Evolutionary conservation across 306 rosid genomes (phyloP).

Genomic region (Cicer bijugum): DNA sequence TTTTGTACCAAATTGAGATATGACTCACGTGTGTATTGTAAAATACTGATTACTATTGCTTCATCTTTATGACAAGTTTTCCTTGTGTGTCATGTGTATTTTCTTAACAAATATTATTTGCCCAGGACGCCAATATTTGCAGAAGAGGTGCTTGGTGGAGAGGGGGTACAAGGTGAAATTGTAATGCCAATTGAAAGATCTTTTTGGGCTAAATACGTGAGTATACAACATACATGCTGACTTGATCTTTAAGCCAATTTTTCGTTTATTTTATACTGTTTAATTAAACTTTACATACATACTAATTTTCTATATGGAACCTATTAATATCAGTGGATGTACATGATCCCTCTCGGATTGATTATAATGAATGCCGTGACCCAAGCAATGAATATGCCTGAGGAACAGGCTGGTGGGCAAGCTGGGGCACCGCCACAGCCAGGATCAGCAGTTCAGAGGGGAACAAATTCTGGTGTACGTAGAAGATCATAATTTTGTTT

Average conservation of each 20-base stretch:
- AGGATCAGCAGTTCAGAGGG: conserved; percentile 62
- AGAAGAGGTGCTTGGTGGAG: conserved; percentile 78
- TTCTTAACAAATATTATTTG: conserved; percentile 36
- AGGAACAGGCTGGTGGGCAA: conserved; percentile 78
- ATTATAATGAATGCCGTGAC: conserved; percentile 91
- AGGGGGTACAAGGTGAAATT: conserved; percentile 73
- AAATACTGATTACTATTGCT: conserved; percentile 3
- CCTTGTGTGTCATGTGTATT: conserved; percentile 6
- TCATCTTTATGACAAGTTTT: conserved; percentile 23
- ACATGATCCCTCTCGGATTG: conserved; percentile 90
- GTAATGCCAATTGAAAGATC: conserved; percentile 75
- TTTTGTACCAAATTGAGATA: neutral
- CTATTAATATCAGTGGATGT: conserved; percentile 83
- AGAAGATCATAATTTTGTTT: conserved; percentile 62
- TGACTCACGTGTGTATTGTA: neutral
- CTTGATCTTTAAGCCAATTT: conserved; percentile 24
- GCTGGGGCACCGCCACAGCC: conserved; percentile 58
- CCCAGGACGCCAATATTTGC: conserved; percentile 81
- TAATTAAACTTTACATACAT: neutral
- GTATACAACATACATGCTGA: conserved; percentile 41
- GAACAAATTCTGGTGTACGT: conserved; percentile 66
- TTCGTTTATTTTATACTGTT: neutral
- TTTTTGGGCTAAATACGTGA: conserved; percentile 97
- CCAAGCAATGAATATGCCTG: conserved; percentile 95
- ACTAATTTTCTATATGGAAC: conserved; percentile 31